Base-by-base conservation (phyloP, 2,329 filamentous ascomycete genomes). In the Paramyrothecium sp. region DNA sequence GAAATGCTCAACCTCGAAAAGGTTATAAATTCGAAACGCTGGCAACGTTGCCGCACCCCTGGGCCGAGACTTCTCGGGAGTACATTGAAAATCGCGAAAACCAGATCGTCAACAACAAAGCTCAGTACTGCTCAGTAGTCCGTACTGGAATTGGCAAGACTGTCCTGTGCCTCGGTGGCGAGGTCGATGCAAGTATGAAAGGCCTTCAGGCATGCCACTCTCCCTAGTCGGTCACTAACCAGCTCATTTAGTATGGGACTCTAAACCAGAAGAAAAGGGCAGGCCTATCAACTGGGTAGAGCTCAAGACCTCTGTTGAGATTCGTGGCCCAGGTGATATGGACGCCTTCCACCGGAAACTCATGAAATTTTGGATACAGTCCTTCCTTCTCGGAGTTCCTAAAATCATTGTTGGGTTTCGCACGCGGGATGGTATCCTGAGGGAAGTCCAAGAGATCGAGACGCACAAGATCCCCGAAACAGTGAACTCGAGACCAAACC, bases 11-110 rank as follows among this genome's bases (percentile, higher is more conserved):
- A 19, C 16, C 3, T 3, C 12, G 13, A 8, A 13, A 62, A 94
- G 91, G 94, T 38, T 99, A 99, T 78, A 99, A 99, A 71, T 99
- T 99, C 67, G 95, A 99, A 73, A 90, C 91, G 0, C 75, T 99
- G 2, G 87, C 88, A 7, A 88, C 95, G 2, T 76, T 98, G 3
- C 88, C 91, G 2, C 76, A 81, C 2, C 83, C 89, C 1, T 97
- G 93, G 87, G 87, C 83, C 55, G 84, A 89, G 56, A 89, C 86
- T 0, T 78, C 87, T 1, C 85, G 91, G 56, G 88, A 90, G 1
- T 86, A 88, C 58, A 97, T 99, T 61, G 93, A 97, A 69, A 78
- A 75, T 56, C 86, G 95, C 26, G 86, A 90, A 48, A 72, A 85
- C 3, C 80, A 89, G 55, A 68, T 88, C 10, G 93, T 97, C 53